A percentile compares a stretch with the other conserved stretches of the same genome.
These are phyloP conservation scores for Penicillium glabrum DNA, from an alignment of 2,329 filamentous ascomycete species.

Conservation along the genomic window DNA sequence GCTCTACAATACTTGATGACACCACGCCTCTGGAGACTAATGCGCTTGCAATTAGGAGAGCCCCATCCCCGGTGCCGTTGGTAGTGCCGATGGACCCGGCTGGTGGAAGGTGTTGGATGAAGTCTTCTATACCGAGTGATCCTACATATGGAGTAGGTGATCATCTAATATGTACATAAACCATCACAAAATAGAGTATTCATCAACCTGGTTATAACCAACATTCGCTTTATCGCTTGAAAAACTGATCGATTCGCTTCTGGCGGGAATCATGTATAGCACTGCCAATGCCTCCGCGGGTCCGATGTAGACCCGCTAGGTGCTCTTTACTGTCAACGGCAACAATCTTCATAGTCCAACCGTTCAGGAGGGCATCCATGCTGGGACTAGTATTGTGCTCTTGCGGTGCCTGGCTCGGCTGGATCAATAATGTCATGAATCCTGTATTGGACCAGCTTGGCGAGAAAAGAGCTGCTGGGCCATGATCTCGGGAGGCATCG, in stretches of 20 bases:
- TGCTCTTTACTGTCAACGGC: conserved; percentile 71
- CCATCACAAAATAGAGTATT: neutral
- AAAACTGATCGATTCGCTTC: conserved; percentile 74
- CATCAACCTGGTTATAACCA: neutral
- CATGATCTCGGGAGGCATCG: conserved; percentile 16
- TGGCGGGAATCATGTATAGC: conserved; percentile 73
- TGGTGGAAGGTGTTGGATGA: conserved; percentile 40
- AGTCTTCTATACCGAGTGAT: conserved; percentile 33
- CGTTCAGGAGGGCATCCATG: conserved; percentile 16
- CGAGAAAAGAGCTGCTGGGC: conserved; percentile 49
- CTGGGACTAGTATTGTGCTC: neutral
- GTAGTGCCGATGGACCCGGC: conserved; percentile 35
- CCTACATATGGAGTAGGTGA: neutral
- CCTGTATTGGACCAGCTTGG: conserved; percentile 67
- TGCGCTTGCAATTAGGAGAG: conserved; percentile 26
- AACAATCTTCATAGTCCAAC: conserved; percentile 55
- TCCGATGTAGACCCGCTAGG: conserved; percentile 72
- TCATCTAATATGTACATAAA: conserved; percentile 2
- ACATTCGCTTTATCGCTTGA: conserved; percentile 38
- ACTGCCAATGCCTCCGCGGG: conserved; percentile 78
- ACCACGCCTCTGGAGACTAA: conserved; percentile 2
- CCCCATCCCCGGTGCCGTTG: conserved; percentile 30
- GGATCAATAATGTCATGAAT: conserved; percentile 53
- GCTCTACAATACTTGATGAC: neutral
- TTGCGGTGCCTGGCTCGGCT: neutral